Evolutionary conservation across 768 basidiomycete genomes (phyloP).

Genomic region (Tylopilus cervinicoccineus): DNA sequence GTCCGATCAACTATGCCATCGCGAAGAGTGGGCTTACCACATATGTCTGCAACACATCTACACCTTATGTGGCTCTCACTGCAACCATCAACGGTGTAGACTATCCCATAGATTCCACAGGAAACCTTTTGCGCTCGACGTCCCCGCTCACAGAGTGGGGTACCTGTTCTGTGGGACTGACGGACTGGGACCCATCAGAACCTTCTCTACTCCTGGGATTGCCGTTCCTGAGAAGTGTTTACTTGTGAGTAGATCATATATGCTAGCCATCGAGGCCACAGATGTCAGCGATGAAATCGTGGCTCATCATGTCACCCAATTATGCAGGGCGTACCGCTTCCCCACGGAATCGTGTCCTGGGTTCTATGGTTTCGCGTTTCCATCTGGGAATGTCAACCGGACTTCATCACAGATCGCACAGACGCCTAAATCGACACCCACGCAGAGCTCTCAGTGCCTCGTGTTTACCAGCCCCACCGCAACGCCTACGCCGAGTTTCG

Average conservation of each 20-base stretch:
- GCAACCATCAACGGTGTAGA: constrained; percentile 25
- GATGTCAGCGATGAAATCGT: too few species aligned
- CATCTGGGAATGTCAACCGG: constrained; percentile 20
- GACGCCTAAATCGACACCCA: constrained; percentile 15
- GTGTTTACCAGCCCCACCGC: constrained; percentile 9
- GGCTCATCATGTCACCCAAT: neutral
- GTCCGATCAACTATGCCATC: constrained; percentile 13
- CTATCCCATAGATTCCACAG: constrained; percentile 21
- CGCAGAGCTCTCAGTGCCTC: constrained; percentile 14
- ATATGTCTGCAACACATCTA: constrained; percentile 20
- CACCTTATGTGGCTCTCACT: constrained; percentile 17
- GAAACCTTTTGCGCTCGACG: constrained; percentile 12
- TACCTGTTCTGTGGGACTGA: constrained; percentile 12
- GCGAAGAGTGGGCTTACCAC: neutral
- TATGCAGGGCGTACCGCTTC: constrained; percentile 26
- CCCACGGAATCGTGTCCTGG: constrained; percentile 25
- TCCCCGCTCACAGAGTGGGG: constrained; percentile 5
- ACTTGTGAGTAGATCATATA: constrained; percentile 18
- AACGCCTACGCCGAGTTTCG: constrained; percentile 13
- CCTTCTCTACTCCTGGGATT: constrained; percentile 8
- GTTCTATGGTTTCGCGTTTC: constrained; percentile 28
- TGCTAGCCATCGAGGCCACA: too few species aligned
- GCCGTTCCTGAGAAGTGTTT: constrained; percentile 16
- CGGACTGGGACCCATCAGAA: neutral
- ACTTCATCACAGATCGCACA: constrained; percentile 20